These are phyloP conservation scores for Pseudomicrostroma phylloplanum DNA, from an alignment of 1,284 basidiomycete genomes.

Conservation along the genomic window DNA sequence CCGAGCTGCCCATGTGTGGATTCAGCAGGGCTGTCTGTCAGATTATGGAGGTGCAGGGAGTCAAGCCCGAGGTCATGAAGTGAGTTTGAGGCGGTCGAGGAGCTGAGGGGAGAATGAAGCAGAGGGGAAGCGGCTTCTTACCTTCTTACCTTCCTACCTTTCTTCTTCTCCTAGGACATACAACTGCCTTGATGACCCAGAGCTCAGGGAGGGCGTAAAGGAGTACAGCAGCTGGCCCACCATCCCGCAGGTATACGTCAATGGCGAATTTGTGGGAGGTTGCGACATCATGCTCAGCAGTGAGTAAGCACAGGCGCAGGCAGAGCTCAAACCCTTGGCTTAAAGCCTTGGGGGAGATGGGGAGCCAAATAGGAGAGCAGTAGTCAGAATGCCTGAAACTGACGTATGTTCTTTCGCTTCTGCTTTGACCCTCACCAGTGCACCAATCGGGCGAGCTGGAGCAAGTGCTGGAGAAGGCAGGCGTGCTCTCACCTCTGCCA, in stretches of 20 bases:
- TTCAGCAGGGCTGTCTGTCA: conserved; percentile 91
- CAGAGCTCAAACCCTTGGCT: no score
- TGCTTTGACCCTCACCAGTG: conserved; percentile 54
- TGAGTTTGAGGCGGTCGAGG: conserved; percentile 12
- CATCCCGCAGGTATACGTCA: conserved; percentile 88
- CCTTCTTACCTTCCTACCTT: neutral
- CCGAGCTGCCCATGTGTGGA: conserved; percentile 67
- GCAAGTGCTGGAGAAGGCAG: conserved; percentile 58
- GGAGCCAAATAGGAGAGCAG: no score
- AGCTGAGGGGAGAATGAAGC: neutral
- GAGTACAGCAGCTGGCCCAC: conserved; percentile 97
- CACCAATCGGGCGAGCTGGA: conserved; percentile 93
- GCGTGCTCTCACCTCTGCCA: conserved; percentile 57
- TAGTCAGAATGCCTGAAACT: neutral
- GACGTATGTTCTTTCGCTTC: neutral
- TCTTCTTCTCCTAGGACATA: conserved; percentile 57
- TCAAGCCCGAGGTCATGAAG: conserved; percentile 55
- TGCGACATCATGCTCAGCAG: conserved; percentile 90
- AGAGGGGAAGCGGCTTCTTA: neutral
- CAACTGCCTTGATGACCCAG: conserved; percentile 80
- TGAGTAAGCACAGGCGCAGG: conserved; percentile 56
- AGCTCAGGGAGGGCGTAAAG: conserved; percentile 79
- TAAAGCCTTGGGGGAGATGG: no score
- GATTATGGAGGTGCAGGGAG: conserved; percentile 79
- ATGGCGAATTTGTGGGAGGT: conserved; percentile 91